phyloP scores from a whole-genome alignment of 176 grass and related monocot genomes.

The Thinopyrum elongatum region DNA sequence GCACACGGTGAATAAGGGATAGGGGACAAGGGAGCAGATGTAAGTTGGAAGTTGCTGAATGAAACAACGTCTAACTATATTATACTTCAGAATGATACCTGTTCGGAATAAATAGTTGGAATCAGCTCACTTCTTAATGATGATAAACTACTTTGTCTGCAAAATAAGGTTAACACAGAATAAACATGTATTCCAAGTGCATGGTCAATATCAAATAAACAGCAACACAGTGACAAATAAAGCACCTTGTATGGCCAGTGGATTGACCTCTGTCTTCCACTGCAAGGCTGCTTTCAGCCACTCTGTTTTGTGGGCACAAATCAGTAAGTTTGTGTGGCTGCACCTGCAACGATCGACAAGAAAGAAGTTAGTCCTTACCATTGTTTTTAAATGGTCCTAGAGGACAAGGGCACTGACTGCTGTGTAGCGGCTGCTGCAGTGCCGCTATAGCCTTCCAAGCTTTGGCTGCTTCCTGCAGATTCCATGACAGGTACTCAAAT shows the following conservation, averaged over 20 bases:
- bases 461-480: conserved; percentile 63
- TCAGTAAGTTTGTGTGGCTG: not conserved
- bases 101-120: conserved; percentile 5
- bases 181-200: conserved; percentile 7
- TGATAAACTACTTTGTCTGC: conserved; percentile 15
- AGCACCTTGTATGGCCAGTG: conserved; percentile 22
- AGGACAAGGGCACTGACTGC: not conserved
- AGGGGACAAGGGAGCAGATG: not conserved
- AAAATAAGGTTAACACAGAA: conserved; percentile 21
- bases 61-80: not conserved
- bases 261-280: conserved; percentile 21
- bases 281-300: not conserved
- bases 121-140: conserved; percentile 5
- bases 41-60: not conserved
- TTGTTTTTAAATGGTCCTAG: not conserved
- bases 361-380: not conserved
- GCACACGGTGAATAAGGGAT: conserved; percentile 1
- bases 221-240: not conserved
- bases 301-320: conserved; percentile 18
- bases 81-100: conserved; percentile 22
- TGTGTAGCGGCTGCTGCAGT: not conserved
- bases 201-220: conserved; percentile 21
- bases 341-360: not conserved
- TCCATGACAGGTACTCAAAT: conserved; percentile 69
- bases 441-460: conserved; percentile 50